Base-by-base conservation (phyloP, 2,329 filamentous ascomycete genomes). In the Aureobasidium sp. region DNA sequence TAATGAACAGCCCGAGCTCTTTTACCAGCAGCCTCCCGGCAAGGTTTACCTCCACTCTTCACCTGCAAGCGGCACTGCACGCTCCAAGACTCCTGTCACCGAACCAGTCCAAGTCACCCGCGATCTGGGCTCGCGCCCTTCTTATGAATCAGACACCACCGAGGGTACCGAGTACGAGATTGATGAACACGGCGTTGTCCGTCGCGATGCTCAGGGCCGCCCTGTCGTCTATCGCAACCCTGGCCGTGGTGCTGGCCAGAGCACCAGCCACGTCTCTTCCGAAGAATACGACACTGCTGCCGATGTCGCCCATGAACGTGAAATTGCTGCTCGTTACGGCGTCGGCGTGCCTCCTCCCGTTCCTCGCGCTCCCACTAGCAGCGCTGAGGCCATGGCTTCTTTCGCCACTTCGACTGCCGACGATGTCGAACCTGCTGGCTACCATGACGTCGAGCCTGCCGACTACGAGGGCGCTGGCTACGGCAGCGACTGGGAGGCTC, bases 101-200 rank as follows among this genome's bases (percentile, higher is more conserved):
- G 62, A 62, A 25, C 39, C 63, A 27, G 25, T 62, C 27, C 48
- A 51, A 51, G 34, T 39, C 14, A 62, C 74, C 66, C 58, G 74
- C 34, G 62, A 57, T 15, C 36, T 63, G 1, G 60, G 79, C 22
- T 83, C 79, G 66, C 79, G 81, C 37, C 75, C 75, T 17, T 71
- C 72, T 20, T 79, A 79, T 63, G 77, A 74, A 25, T 75, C 72
- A 62, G 73, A 73, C 62, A 76, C 76, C 64, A 87, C 84, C 62
- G 87, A 89, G 72, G 85, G 87, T 75, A 88, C 88, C 73, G 88
- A 91, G 73, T 91, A 89, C 74, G 81, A 83, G 64, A 81, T 85
- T 67, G 84, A 88, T 70, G 78, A 79, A 36, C 76, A 82, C 61
- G 85, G 85, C 64, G 81, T 84, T 67, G 84, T 86, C 67, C 78